phyloP scores from a whole-genome alignment of 2,329 filamentous ascomycete species.

The Daldinia sp. region DNA sequence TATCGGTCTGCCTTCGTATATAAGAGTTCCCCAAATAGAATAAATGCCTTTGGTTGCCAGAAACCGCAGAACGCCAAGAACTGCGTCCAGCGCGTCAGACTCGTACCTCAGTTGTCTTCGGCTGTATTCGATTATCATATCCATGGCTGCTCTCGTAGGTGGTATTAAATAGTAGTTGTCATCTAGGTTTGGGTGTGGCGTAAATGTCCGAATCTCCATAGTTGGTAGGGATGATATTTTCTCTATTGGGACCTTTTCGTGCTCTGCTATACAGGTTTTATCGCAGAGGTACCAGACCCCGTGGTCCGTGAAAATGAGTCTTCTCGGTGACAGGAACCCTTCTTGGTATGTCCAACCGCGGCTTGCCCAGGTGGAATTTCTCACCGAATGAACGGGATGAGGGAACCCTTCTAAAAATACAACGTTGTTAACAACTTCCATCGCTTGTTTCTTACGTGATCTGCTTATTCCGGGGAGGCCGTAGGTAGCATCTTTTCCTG shows the following conservation, averaged over 20 bases:
- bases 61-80: background rate
- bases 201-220: background rate
- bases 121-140: background rate
- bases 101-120: background rate
- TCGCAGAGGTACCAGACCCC: background rate
- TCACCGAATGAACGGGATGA: background rate
- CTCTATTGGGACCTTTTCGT: background rate
- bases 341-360: background rate
- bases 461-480: slow-evolving; percentile 5
- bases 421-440: background rate
- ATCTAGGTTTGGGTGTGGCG: background rate
- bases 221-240: background rate
- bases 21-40: background rate
- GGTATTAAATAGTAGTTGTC: background rate
- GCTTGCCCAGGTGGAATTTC: background rate
- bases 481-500: slow-evolving; percentile 1
- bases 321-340: background rate
- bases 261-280: background rate
- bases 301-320: background rate
- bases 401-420: background rate
- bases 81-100: background rate
- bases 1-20: background rate
- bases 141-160: background rate
- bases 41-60: background rate
- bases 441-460: background rate